Percentiles rank a stretch among this genome's conserved stretches.
Evolutionary conservation across 192 early-diverging fungal genomes (phyloP).

Genomic region (Coemansia sp.): DNA sequence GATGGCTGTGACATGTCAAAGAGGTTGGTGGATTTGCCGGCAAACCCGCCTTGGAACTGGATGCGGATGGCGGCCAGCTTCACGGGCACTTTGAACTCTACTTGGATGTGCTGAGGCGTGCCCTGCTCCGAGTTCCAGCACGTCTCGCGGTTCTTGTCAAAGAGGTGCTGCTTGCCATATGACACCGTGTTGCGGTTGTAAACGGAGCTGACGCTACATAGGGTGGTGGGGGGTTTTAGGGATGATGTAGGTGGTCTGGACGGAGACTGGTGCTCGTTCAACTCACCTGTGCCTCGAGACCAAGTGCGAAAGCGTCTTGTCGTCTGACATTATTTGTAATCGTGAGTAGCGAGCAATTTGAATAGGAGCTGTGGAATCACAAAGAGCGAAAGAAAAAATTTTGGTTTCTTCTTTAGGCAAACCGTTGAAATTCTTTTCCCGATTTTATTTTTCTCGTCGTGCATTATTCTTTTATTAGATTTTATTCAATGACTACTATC

Average conservation of each 20-base stretch:
- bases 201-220: slow-evolving; percentile 79
- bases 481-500: slow-evolving; percentile 5
- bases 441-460: neutral
- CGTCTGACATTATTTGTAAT: slow-evolving; percentile 5
- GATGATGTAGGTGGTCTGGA: too few species aligned
- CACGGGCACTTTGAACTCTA: slow-evolving; percentile 64
- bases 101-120: slow-evolving; percentile 68
- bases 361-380: neutral
- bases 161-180: slow-evolving; percentile 81
- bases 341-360: neutral
- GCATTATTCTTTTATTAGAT: slow-evolving; percentile 9
- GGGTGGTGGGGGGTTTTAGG: too few species aligned
- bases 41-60: slow-evolving; percentile 90
- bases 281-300: slow-evolving; percentile 31
- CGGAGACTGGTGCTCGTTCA: neutral
- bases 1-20: slow-evolving; percentile 43
- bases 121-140: slow-evolving; percentile 96
- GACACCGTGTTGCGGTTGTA: slow-evolving; percentile 72
- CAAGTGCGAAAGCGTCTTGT: slow-evolving; percentile 4
- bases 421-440: neutral
- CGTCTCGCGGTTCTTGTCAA: slow-evolving; percentile 76
- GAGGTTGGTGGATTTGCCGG: slow-evolving; percentile 65
- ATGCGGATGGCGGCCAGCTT: slow-evolving; percentile 44
- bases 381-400: slow-evolving; percentile 4
- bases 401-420: neutral